Conservation (phyloP, 225 moss, liverwort and hornwort species). For the Climacium dendroides region DNA sequence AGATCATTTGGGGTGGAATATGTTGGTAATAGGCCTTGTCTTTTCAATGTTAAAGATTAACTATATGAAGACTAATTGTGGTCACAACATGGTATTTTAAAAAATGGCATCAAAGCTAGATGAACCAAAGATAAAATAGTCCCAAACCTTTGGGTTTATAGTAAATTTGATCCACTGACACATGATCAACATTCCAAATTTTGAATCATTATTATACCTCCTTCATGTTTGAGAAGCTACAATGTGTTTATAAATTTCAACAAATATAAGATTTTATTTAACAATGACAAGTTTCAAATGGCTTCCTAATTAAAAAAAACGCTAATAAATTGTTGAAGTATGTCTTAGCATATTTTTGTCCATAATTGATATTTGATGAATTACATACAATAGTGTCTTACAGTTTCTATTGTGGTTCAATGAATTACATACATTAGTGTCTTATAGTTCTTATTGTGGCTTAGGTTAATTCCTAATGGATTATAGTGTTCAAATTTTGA, state of each 20-base stretch:
- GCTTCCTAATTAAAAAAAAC: not conserved
- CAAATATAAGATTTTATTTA: fast-evolving
- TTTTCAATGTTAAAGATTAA: fast-evolving
- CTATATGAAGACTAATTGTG: fast-evolving
- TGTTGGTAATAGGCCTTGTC: not conserved
- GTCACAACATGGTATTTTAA: not conserved
- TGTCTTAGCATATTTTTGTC: not conserved
- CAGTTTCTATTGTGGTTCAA: not conserved
- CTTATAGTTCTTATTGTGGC: not conserved
- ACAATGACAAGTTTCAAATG: not conserved
- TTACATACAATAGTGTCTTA: not conserved
- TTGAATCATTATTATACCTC: not conserved
- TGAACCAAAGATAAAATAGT: not conserved
- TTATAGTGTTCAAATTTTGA: not conserved
- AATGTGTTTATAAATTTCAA: fast-evolving
- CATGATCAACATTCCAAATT: not conserved
- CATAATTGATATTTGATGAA: not conserved
- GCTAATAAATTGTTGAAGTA: not conserved
- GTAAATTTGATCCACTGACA: fast-evolving
- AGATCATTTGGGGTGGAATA: not conserved
- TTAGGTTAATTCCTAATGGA: not conserved
- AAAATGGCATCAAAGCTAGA: not conserved
- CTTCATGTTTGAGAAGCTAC: fast-evolving
- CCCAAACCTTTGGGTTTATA: not conserved
- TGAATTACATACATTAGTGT: too few relatives aligned